Conservation (phyloP, 225 moss, liverwort and hornwort genomes). For the Asterella californica region DNA sequence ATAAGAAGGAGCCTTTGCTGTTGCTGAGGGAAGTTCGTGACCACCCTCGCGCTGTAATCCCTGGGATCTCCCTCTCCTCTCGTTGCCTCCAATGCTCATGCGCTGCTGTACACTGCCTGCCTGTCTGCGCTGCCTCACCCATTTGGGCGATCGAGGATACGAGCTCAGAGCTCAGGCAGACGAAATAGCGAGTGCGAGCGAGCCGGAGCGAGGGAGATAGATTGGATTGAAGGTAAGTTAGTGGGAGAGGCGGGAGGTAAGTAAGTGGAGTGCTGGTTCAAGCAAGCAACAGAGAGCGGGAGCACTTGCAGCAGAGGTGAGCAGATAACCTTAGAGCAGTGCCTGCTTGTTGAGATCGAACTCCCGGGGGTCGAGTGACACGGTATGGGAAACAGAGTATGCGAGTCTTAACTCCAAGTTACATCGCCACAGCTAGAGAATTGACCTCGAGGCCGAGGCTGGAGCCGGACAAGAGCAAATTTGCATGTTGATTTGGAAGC, state of each 20-base stretch:
- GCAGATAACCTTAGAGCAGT: background rate
- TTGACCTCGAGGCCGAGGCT: background rate
- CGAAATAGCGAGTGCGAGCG: background rate
- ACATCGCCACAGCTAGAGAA: background rate
- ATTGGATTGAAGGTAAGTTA: background rate
- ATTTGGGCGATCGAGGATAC: background rate
- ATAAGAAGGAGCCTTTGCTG: slow-evolving; percentile 2
- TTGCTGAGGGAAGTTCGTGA: background rate
- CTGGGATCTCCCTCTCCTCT: background rate
- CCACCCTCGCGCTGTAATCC: background rate
- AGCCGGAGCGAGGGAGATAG: background rate
- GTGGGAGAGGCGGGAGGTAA: background rate
- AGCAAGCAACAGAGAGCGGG: background rate
- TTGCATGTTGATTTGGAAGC: background rate
- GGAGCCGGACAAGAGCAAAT: background rate
- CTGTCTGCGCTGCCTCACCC: background rate
- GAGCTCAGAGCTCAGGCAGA: background rate
- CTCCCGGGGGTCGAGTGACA: background rate
- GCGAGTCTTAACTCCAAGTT: background rate
- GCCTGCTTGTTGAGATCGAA: background rate
- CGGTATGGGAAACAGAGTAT: background rate
- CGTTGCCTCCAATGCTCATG: background rate
- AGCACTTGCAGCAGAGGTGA: background rate
- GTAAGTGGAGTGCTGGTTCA: background rate
- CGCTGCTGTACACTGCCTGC: background rate